These are phyloP conservation scores for Venturia aucupariae DNA, from an alignment of 2,329 filamentous ascomycete genomes.

Conservation along the genomic window DNA sequence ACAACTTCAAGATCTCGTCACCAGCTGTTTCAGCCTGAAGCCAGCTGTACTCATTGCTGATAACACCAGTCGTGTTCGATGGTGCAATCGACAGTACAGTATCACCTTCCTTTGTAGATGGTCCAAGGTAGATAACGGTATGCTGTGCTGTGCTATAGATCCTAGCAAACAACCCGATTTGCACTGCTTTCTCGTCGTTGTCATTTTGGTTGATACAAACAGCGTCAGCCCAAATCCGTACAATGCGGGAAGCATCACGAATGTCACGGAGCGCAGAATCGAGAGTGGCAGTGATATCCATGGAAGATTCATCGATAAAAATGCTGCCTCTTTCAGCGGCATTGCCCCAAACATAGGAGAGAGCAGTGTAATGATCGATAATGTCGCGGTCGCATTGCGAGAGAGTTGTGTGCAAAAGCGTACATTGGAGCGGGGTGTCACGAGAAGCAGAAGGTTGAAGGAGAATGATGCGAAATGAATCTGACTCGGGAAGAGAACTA, in stretches of 20 bases:
- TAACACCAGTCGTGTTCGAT: neutral
- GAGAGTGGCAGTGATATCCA: conserved; percentile 1
- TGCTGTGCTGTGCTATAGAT: neutral
- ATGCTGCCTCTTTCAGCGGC: neutral
- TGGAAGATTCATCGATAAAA: neutral
- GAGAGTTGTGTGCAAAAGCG: neutral
- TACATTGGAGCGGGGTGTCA: neutral
- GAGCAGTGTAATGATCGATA: conserved; percentile 10
- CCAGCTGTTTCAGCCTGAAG: neutral
- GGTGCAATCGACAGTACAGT: neutral
- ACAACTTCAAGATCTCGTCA: neutral
- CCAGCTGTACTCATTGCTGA: neutral
- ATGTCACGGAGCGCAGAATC: neutral
- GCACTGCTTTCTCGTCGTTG: conserved; percentile 2
- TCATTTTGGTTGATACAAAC: conserved; percentile 8
- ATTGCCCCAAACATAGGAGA: conserved; percentile 11
- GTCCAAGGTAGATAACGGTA: neutral
- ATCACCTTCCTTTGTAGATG: neutral
- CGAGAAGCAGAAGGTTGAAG: neutral
- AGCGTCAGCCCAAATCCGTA: neutral
- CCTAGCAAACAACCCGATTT: neutral
- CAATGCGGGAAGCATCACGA: neutral
- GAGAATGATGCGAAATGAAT: neutral
- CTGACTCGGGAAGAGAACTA: neutral
- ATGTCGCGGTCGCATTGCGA: conserved; percentile 8